Percentiles rank a stretch among this genome's conserved stretches.
phyloP scores from a whole-genome alignment of 345 rosid genomes.

The Firmiana major region DNA sequence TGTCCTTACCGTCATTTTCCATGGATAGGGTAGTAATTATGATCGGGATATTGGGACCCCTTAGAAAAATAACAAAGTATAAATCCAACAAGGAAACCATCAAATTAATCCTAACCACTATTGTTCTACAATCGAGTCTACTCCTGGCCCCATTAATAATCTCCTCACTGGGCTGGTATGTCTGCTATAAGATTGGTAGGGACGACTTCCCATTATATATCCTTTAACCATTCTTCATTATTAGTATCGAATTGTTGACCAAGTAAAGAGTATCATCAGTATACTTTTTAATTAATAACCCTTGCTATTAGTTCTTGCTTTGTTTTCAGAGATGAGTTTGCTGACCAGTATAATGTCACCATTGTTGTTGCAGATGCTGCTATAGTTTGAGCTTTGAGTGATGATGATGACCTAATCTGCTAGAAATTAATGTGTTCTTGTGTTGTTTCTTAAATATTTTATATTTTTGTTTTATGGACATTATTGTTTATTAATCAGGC shows the following conservation, averaged over 20 bases:
- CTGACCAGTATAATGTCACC: not conserved
- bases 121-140: not conserved
- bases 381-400: conserved; percentile 15
- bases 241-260: not conserved
- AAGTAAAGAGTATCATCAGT: not conserved
- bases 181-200: conserved; percentile 6
- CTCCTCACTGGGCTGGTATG: not conserved
- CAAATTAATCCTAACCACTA: not conserved
- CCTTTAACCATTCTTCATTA: not conserved
- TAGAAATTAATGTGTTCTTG: not conserved
- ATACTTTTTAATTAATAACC: not conserved
- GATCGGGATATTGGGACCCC: conserved; percentile 16
- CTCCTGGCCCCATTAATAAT: conserved; percentile 9
- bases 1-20: conserved; percentile 20
- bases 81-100: conserved; percentile 21
- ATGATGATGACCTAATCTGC: conserved; percentile 13
- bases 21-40: conserved; percentile 10
- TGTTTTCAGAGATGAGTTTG: not conserved
- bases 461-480: not conserved
- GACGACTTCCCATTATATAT: not conserved
- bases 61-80: conserved; percentile 12
- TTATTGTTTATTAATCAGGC: conserved; percentile 3
- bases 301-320: no score
- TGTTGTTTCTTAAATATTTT: conserved; percentile 14
- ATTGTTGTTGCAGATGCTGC: conserved; percentile 22